These are phyloP conservation scores for Geosmithia putterillii DNA, from an alignment of 2,329 filamentous ascomycete genomes.

Conservation along the genomic window DNA sequence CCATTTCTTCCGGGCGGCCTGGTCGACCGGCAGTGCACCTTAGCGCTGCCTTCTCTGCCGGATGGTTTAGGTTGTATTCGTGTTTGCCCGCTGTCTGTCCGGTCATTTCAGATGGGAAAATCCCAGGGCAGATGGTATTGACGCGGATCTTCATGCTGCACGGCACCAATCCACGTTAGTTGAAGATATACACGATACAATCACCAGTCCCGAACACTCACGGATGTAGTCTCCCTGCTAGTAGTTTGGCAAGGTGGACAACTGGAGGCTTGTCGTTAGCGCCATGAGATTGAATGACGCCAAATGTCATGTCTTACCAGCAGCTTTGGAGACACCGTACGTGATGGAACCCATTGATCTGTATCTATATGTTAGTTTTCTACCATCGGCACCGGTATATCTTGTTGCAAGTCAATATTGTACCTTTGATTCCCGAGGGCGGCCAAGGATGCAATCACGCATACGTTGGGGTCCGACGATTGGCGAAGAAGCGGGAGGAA, in stretches of 20 bases:
- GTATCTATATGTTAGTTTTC: background rate
- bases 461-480: constrained; percentile 11
- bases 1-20: constrained; percentile 12
- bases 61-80: constrained; percentile 7
- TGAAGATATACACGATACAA: background rate
- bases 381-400: background rate
- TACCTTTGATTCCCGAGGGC: constrained; percentile 11
- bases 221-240: constrained; percentile 8
- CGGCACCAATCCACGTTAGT: background rate
- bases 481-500: constrained; percentile 13
- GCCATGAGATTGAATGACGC: too few species aligned
- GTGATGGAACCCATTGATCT: constrained; percentile 10
- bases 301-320: constrained; percentile 5
- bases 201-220: constrained; percentile 3
- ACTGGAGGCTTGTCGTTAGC: constrained; percentile 1
- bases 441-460: constrained; percentile 12
- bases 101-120: constrained; percentile 11
- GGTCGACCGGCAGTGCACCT: constrained; percentile 11
- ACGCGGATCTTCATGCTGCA: constrained; percentile 11
- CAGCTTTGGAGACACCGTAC: constrained; percentile 12
- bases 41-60: constrained; percentile 10
- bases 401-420: too few species aligned
- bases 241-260: constrained; percentile 7
- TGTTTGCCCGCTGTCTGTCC: constrained; percentile 7
- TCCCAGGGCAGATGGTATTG: constrained; percentile 11